A percentile compares a stretch with the other conserved stretches of the same genome.
Conservation (phyloP, 768 basidiomycete species). For the Inosperma sp. region DNA sequence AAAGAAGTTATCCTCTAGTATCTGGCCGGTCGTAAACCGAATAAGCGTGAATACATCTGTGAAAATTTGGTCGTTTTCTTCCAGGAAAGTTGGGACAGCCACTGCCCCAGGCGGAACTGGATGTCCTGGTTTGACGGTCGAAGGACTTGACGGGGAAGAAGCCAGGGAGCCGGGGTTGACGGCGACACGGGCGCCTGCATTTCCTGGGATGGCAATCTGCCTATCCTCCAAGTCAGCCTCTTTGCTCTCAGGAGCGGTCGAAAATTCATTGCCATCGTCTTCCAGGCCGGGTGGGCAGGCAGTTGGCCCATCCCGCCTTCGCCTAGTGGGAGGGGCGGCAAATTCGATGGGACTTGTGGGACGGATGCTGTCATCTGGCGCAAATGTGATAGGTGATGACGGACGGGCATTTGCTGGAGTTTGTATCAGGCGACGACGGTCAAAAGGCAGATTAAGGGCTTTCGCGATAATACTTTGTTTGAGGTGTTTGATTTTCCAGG, state of each 20-base stretch:
- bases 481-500: slow-evolving; percentile 57
- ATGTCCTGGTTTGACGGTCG: neutral
- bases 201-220: too few relatives aligned
- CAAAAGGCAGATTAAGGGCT: slow-evolving; percentile 39
- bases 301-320: too few relatives aligned
- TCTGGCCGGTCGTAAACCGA: slow-evolving; percentile 63
- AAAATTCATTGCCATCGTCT: too few relatives aligned
- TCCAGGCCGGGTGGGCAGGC: too few relatives aligned
- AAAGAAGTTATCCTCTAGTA: slow-evolving; percentile 62
- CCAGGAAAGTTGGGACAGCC: neutral
- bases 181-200: too few relatives aligned
- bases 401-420: slow-evolving; percentile 32
- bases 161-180: too few relatives aligned
- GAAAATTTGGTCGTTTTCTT: slow-evolving; percentile 14
- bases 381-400: slow-evolving; percentile 69
- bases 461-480: slow-evolving; percentile 62
- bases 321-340: too few relatives aligned
- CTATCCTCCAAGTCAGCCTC: too few relatives aligned
- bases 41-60: slow-evolving; percentile 40
- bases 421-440: slow-evolving; percentile 19
- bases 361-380: slow-evolving; percentile 38
- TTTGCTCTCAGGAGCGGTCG: too few relatives aligned
- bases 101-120: neutral
- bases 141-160: neutral
- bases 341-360: slow-evolving; percentile 44